Conservation (phyloP, 495 filamentous ascomycete species). For the Echria macrotheca region DNA sequence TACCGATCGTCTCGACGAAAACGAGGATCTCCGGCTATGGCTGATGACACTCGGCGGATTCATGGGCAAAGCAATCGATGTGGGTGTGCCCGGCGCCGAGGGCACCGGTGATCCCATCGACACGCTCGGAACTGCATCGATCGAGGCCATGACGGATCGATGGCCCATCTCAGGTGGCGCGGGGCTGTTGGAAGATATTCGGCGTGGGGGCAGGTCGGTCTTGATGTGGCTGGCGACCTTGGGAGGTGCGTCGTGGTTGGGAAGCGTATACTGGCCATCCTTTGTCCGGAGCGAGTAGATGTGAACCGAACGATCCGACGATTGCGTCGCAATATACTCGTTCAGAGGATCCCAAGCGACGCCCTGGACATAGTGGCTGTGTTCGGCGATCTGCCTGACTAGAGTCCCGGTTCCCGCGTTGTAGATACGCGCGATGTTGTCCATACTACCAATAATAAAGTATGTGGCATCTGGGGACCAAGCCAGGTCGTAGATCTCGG, state of each 20-base stretch:
- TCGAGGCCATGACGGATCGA: conserved; percentile 48
- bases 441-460: conserved; percentile 98
- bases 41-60: conserved; percentile 84
- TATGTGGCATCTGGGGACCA: conserved; percentile 96
- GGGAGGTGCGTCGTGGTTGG: conserved; percentile 39
- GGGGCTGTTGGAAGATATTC: conserved; percentile 88
- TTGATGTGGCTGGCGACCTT: conserved; percentile 56
- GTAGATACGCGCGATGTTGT: conserved; percentile 96
- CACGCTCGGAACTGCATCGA: conserved; percentile 49
- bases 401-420: conserved; percentile 87
- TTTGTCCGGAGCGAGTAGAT: conserved; percentile 95
- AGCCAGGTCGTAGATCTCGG: conserved; percentile 95
- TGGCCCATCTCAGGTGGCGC: conserved; percentile 74
- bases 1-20: conserved; percentile 86
- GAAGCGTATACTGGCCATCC: conserved; percentile 86
- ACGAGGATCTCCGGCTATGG: conserved; percentile 89
- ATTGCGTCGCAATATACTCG: conserved; percentile 97
- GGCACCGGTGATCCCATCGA: conserved; percentile 75
- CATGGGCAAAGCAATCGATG: conserved; percentile 86
- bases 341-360: conserved; percentile 98
- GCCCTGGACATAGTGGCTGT: conserved; percentile 98
- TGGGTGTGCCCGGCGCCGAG: conserved; percentile 93
- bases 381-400: conserved; percentile 94
- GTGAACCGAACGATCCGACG: conserved; percentile 94
- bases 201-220: conserved; percentile 84